Conservation (phyloP, 768 basidiomycete species). For the Termitomyces sp. region DNA sequence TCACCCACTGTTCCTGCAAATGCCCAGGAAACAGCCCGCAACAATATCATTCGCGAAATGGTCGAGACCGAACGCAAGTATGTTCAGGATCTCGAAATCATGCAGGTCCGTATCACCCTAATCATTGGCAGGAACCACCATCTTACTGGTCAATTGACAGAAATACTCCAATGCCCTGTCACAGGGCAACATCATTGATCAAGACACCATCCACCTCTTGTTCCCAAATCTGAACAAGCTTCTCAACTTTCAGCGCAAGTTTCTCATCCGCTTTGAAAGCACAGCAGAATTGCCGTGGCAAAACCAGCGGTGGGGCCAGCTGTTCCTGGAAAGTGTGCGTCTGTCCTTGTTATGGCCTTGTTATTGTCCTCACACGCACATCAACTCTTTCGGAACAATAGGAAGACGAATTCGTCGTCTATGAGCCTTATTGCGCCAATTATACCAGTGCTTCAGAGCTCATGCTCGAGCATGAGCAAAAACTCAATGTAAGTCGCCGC, state of each 20-base stretch:
- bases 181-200: conserved; percentile 80
- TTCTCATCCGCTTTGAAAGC: conserved; percentile 85
- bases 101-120: conserved; percentile 63
- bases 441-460: conserved; percentile 85
- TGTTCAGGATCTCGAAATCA: conserved; percentile 92
- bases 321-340: conserved; percentile 82
- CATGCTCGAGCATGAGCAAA: conserved; percentile 81
- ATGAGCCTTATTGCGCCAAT: conserved; percentile 97
- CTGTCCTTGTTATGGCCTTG: conserved; percentile 34
- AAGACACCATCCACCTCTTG: conserved; percentile 92
- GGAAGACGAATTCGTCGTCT: conserved; percentile 95
- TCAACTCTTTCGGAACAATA: conserved; percentile 43
- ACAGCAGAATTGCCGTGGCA: conserved; percentile 79
- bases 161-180: conserved; percentile 85
- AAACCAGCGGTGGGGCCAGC: conserved; percentile 83
- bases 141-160: conserved; percentile 35
- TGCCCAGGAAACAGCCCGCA: conserved; percentile 62
- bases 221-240: conserved; percentile 94
- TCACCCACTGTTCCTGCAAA: conserved; percentile 37
- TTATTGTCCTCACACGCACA: conserved; percentile 32
- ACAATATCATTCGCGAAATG: conserved; percentile 82
- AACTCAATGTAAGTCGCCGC: conserved; percentile 62
- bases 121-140: conserved; percentile 5
- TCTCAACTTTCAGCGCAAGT: conserved; percentile 93
- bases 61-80: conserved; percentile 95